phyloP scores from a whole-genome alignment of 768 basidiomycete genomes.

The Phlebiopsis gigantea region DNA sequence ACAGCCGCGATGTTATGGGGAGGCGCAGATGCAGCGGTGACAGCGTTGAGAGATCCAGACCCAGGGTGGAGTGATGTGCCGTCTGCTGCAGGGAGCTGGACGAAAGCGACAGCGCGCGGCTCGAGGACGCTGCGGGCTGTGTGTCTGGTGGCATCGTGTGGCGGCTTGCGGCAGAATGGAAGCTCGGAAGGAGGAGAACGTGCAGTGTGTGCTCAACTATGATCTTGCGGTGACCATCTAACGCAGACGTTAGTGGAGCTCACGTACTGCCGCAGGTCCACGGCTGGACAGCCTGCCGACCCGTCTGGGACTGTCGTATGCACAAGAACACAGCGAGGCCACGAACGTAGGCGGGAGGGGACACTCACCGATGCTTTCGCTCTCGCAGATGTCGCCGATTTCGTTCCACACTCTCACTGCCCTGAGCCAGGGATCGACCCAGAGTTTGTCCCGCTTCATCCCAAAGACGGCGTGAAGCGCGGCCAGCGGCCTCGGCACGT shows the following conservation, averaged over 20 bases:
- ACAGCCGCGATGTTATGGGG: slow-evolving; percentile 64
- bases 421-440: slow-evolving; percentile 48
- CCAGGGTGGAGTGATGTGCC: slow-evolving; percentile 11
- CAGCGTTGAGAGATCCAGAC: slow-evolving; percentile 43
- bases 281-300: background rate
- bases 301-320: background rate
- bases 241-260: background rate
- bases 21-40: slow-evolving; percentile 74
- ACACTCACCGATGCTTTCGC: slow-evolving; percentile 68
- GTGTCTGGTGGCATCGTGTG: background rate
- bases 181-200: slow-evolving; percentile 67
- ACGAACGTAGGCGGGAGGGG: background rate
- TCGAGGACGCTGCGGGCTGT: slow-evolving; percentile 1
- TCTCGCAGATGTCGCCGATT: slow-evolving; percentile 69
- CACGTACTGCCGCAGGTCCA: background rate
- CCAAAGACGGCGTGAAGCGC: slow-evolving; percentile 54
- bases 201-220: slow-evolving; percentile 81
- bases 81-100: slow-evolving; percentile 23
- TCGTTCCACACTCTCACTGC: slow-evolving; percentile 71
- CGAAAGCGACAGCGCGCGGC: slow-evolving; percentile 17
- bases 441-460: slow-evolving; percentile 27
- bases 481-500: slow-evolving; percentile 64
- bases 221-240: slow-evolving; percentile 69
- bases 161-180: slow-evolving; percentile 39
- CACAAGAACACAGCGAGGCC: background rate